phyloP scores from a whole-genome alignment of 2,329 filamentous ascomycete species.

The Talaromyces sp. region DNA sequence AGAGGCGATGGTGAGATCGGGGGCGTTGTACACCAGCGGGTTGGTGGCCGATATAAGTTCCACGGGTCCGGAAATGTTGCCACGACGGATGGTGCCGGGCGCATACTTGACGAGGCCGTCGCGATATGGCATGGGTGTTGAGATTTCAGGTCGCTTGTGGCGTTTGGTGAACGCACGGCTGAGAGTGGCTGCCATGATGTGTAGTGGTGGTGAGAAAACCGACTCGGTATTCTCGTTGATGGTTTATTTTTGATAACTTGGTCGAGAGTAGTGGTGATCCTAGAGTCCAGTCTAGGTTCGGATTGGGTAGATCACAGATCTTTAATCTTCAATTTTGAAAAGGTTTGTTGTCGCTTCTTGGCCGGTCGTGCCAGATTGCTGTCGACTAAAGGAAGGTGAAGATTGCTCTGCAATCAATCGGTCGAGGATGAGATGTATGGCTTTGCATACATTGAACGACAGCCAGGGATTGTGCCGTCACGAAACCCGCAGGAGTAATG shows the following conservation, averaged over 20 bases:
- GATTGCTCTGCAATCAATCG: slow-evolving; percentile 19
- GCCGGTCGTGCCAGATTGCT: neutral
- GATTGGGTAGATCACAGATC: slow-evolving; percentile 6
- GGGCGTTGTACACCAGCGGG: slow-evolving; percentile 91
- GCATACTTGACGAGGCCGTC: slow-evolving; percentile 45
- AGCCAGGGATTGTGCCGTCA: slow-evolving; percentile 20
- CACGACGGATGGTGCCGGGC: slow-evolving; percentile 45
- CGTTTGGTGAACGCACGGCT: slow-evolving; percentile 49
- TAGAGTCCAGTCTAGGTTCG: slow-evolving; percentile 15
- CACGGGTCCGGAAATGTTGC: slow-evolving; percentile 75
- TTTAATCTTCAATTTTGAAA: neutral
- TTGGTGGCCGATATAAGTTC: slow-evolving; percentile 92
- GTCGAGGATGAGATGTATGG: neutral
- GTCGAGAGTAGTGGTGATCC: slow-evolving; percentile 7
- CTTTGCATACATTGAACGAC: slow-evolving; percentile 4
- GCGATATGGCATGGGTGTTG: slow-evolving; percentile 42
- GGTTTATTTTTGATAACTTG: neutral
- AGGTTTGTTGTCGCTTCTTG: neutral
- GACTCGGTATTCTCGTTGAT: no score
- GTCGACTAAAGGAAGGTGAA: slow-evolving; percentile 12
- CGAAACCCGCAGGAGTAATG: slow-evolving; percentile 17
- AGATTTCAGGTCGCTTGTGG: slow-evolving; percentile 45
- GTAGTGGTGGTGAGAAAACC: neutral
- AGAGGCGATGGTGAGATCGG: slow-evolving; percentile 67
- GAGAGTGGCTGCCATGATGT: slow-evolving; percentile 35